Evolutionary conservation across 2,329 filamentous ascomycete species (phyloP).

Genomic region (Botryosphaeria dothidea): DNA sequence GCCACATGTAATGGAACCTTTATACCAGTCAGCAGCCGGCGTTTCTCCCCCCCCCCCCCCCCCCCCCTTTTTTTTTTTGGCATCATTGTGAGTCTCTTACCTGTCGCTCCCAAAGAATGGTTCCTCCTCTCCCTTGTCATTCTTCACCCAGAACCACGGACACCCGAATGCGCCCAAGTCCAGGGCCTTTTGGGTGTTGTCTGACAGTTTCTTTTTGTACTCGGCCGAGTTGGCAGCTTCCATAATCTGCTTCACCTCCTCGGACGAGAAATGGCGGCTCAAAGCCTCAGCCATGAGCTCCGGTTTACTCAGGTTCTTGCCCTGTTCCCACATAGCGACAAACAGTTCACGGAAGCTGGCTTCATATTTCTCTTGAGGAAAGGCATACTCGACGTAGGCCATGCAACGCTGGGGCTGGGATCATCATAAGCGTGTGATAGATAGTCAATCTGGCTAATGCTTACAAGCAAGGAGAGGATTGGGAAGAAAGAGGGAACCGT

Average conservation of each 20-base stretch:
- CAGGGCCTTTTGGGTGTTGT: slow-evolving; percentile 58
- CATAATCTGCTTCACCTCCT: slow-evolving; percentile 60
- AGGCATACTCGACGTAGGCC: slow-evolving; percentile 59
- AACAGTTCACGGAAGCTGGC: slow-evolving; percentile 58
- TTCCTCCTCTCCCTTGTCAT: slow-evolving; percentile 51
- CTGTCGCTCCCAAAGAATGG: slow-evolving; percentile 78
- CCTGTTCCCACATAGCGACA: slow-evolving; percentile 62
- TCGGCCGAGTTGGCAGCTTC: slow-evolving; percentile 51
- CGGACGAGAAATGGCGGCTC: slow-evolving; percentile 48
- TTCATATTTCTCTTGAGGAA: slow-evolving; percentile 50
- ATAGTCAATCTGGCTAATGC: background rate
- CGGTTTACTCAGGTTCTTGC: slow-evolving; percentile 61
- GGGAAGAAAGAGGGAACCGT: slow-evolving; percentile 54
- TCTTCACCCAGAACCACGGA: slow-evolving; percentile 72
- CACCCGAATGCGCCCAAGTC: slow-evolving; percentile 71
- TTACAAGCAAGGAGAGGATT: slow-evolving; percentile 54
- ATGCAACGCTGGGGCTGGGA: slow-evolving; percentile 64
- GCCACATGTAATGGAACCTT: slow-evolving; percentile 69
- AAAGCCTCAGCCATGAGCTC: slow-evolving; percentile 52
- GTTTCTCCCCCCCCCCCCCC: too few relatives aligned
- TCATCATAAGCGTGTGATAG: slow-evolving; percentile 16
- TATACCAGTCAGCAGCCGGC: background rate
- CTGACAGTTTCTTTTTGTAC: slow-evolving; percentile 56
- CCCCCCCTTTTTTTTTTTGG: too few relatives aligned
- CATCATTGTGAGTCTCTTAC: slow-evolving; percentile 42